Conservation (phyloP, 345 rosid species). For the Alliaria petiolata region DNA sequence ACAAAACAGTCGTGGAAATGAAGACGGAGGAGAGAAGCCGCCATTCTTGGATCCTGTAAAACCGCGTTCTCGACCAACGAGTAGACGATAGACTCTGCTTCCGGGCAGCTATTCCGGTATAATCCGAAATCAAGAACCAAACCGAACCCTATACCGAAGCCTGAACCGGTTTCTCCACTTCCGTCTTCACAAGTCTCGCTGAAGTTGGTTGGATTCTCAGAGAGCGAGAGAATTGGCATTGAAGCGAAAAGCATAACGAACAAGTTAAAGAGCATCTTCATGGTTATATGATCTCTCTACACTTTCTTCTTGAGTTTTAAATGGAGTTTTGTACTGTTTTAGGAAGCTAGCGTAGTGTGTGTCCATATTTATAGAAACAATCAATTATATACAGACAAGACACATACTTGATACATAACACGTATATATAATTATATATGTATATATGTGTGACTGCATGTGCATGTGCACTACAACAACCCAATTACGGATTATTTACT, state of each 20-base stretch:
- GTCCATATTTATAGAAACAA: conserved; percentile 32
- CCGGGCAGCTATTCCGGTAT: conserved; percentile 59
- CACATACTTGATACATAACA: neutral
- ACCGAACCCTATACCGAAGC: conserved; percentile 34
- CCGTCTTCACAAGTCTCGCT: conserved; percentile 46
- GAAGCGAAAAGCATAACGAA: conserved; percentile 12
- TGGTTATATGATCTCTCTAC: conserved; percentile 1
- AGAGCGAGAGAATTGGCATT: conserved; percentile 21
- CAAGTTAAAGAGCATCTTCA: conserved; percentile 19
- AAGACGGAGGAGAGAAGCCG: conserved; percentile 73
- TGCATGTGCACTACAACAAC: conserved; percentile 34
- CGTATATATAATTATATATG: neutral
- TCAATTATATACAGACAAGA: neutral
- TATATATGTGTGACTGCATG: conserved; percentile 22
- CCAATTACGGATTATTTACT: conserved; percentile 8
- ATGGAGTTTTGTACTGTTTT: conserved; percentile 17
- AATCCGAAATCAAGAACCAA: conserved; percentile 41
- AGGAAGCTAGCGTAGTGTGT: conserved; percentile 13
- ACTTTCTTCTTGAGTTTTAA: conserved; percentile 3
- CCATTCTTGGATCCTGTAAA: conserved; percentile 65
- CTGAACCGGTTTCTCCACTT: conserved; percentile 35
- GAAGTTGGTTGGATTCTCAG: conserved; percentile 27
- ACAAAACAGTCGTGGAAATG: conserved; percentile 85
- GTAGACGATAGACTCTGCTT: conserved; percentile 58
- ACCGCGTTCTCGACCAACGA: conserved; percentile 58